Evolutionary conservation across 2,329 filamentous ascomycete species (phyloP).

Genomic region (Fusarium robinianum): DNA sequence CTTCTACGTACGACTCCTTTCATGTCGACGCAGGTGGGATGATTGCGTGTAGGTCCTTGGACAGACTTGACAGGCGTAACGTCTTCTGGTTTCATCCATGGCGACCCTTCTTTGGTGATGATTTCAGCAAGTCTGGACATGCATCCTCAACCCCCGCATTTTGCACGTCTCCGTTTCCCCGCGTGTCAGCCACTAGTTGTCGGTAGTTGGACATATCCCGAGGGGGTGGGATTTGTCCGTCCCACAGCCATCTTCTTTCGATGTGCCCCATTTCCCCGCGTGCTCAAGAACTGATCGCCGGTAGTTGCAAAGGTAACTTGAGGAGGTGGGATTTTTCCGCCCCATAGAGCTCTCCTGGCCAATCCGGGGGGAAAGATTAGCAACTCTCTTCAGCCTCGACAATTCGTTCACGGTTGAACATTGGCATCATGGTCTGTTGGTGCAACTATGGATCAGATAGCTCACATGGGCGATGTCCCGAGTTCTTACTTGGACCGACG

Average conservation of each 20-base stretch:
- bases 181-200: no score
- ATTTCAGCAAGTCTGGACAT: background rate
- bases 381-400: no score
- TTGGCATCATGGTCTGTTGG: background rate
- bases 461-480: no score
- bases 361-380: background rate
- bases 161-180: background rate
- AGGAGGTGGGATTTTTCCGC: slow-evolving; percentile 6
- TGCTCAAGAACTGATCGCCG: background rate
- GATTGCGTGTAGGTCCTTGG: background rate
- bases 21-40: slow-evolving; percentile 14
- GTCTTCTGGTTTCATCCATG: background rate
- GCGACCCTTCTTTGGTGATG: background rate
- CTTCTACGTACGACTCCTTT: slow-evolving; percentile 6
- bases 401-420: no score
- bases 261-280: background rate
- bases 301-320: background rate
- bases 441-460: no score
- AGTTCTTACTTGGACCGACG: no score
- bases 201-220: background rate
- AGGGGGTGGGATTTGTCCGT: slow-evolving; percentile 6
- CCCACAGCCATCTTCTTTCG: background rate
- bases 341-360: background rate
- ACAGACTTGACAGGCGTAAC: background rate
- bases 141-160: no score